phyloP scores from a whole-genome alignment of 2,329 filamentous ascomycete species.

The Amauroascus verrucosus region DNA sequence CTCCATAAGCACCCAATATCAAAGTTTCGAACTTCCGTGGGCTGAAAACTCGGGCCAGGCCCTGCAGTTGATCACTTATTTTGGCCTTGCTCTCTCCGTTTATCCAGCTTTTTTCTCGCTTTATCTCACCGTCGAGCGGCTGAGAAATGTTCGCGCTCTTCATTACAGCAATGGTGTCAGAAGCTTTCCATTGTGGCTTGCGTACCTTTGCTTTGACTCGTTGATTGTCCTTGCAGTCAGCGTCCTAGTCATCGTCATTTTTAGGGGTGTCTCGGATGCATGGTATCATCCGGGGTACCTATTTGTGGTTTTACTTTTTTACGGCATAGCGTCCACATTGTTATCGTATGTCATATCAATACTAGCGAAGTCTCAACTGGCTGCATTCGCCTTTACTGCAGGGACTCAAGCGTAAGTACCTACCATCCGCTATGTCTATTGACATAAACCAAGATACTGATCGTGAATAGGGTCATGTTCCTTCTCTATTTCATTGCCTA shows the following conservation, averaged over 20 bases:
- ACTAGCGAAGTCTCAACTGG: constrained; percentile 66
- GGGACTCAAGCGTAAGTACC: constrained; percentile 54
- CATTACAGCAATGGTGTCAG: constrained; percentile 89
- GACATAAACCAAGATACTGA: background rate
- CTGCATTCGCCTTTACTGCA: constrained; percentile 73
- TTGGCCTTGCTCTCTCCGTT: constrained; percentile 64
- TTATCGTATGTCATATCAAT: constrained; percentile 74
- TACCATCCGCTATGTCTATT: background rate
- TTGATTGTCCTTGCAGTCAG: constrained; percentile 58
- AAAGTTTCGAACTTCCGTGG: constrained; percentile 66
- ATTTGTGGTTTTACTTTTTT: constrained; percentile 70
- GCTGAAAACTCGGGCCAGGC: constrained; percentile 58
- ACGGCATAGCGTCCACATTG: constrained; percentile 66
- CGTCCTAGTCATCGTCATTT: constrained; percentile 58
- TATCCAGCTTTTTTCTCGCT: constrained; percentile 81
- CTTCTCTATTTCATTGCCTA: constrained; percentile 63
- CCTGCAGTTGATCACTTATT: constrained; percentile 70
- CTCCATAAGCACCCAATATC: constrained; percentile 61
- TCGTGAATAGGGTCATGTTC: constrained; percentile 46
- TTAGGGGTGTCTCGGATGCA: constrained; percentile 49
- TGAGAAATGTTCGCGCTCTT: constrained; percentile 67
- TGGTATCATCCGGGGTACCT: constrained; percentile 76
- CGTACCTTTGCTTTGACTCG: constrained; percentile 74
- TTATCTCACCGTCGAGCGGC: constrained; percentile 76
- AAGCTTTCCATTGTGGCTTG: constrained; percentile 71